Evolutionary conservation across 176 grass and related monocot species (phyloP).

Genomic region (Saccharum officinarum): DNA sequence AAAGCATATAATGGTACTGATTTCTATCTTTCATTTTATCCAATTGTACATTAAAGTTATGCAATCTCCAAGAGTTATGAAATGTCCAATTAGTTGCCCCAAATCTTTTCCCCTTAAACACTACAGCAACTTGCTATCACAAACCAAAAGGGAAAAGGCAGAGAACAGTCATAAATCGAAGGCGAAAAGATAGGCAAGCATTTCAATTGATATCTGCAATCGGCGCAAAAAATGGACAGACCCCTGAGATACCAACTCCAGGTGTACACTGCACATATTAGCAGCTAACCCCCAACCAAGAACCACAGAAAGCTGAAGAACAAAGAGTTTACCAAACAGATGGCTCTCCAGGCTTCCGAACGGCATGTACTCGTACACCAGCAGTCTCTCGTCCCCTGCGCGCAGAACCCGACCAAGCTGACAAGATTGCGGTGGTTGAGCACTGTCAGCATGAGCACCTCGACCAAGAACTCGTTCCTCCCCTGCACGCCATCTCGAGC

Average conservation of each 20-base stretch:
- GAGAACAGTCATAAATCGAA: background rate
- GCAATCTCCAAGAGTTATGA: background rate
- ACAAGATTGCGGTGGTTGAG: constrained; percentile 80
- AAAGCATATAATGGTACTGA: background rate
- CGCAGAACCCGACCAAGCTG: constrained; percentile 77
- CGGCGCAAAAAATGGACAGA: background rate
- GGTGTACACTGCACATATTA: background rate
- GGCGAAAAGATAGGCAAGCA: background rate
- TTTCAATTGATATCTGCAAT: background rate
- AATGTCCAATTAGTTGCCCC: background rate
- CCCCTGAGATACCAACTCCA: background rate
- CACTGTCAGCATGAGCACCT: constrained; percentile 88
- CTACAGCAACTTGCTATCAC: background rate
- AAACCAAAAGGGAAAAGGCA: background rate
- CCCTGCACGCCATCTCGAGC: constrained; percentile 69
- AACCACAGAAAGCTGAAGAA: background rate
- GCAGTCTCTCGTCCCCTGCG: constrained; percentile 88
- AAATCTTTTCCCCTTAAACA: background rate
- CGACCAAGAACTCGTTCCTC: constrained; percentile 87
- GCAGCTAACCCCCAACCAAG: constrained; percentile 7
- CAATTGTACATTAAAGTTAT: background rate
- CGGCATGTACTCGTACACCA: constrained; percentile 96
- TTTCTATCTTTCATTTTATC: constrained; percentile 3
- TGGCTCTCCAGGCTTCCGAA: constrained; percentile 88
- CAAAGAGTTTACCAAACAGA: constrained; percentile 60